Evolutionary conservation across 306 rosid genomes (phyloP), one percentile per base, ranked within the genome.

Genomic region (Coriaria nepalensis): DNA sequence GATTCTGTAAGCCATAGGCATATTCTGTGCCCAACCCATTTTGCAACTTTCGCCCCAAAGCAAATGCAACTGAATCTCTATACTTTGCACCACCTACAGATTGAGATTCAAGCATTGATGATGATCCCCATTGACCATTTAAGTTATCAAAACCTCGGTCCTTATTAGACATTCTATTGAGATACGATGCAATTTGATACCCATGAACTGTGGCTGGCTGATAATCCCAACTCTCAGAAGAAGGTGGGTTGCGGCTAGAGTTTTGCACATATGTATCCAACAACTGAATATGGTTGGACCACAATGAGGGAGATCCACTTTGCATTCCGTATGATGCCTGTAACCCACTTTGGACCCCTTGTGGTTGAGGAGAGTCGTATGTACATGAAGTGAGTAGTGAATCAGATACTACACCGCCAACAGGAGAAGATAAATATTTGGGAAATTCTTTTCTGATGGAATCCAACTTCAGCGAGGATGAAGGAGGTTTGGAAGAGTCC

Each of bases 171-270:
- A 44, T 70, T 53, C 45, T 65, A 53, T 63, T 67, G 34, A 80
- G 63, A 68, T 77, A 75, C 29, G 96, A 75, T 45, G 85, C 62
- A 40, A 60, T 10, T 69, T 92, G 88, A 70, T 72, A 79, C 62
- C 86, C 94, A 58, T 82, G 94, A 43, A 78, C 65, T 4, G 93
- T 85, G 57, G 87, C 86, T 7, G 96, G 96, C 64, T 75, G 98
- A 77, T 74, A 47, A 69, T 79, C 86, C 77, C 72, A 75, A 54
- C 73, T 61, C 42, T 67, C 78, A n/a, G 82, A 52, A 47, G 87
- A 47, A 33, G 78, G 81, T 39, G 81, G 50, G 67, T 51, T 85
- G 56, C 80, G 62, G 67, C 57, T 60, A 42, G 79, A 62, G 60
- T 20, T 86, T 53, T 71, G 84, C 11, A 45, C 68, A 68, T 71